These are phyloP conservation scores for Coemansia sp. DNA, from an alignment of 192 early-diverging fungal genomes.

Conservation along the genomic window DNA sequence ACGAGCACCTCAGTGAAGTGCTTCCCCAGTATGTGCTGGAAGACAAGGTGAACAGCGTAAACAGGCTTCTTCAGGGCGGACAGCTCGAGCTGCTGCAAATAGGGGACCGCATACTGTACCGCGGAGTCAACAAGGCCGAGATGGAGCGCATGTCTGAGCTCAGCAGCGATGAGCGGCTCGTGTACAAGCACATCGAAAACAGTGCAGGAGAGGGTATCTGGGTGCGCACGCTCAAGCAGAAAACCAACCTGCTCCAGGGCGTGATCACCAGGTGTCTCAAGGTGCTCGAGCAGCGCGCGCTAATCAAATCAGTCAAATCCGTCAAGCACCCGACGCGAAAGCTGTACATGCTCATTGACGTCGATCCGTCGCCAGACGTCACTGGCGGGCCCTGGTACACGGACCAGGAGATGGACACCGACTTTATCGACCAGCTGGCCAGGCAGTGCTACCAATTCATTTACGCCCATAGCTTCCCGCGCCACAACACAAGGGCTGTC, in stretches of 20 bases:
- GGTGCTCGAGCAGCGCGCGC: slow-evolving; percentile 72
- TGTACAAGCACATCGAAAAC: slow-evolving; percentile 82
- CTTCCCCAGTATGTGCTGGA: slow-evolving; percentile 20
- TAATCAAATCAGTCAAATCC: slow-evolving; percentile 87
- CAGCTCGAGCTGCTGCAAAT: slow-evolving; percentile 46
- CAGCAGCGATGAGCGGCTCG: slow-evolving; percentile 70
- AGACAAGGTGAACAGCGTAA: slow-evolving; percentile 37
- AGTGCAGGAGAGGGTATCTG: slow-evolving; percentile 82
- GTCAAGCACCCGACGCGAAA: slow-evolving; percentile 91
- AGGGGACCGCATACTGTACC: slow-evolving; percentile 26
- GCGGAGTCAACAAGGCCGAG: slow-evolving; percentile 26
- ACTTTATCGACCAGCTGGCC: slow-evolving; percentile 84
- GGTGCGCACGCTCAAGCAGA: slow-evolving; percentile 78
- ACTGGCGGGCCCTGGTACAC: slow-evolving; percentile 95
- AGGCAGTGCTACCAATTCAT: slow-evolving; percentile 76
- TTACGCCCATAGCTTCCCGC: slow-evolving; percentile 53
- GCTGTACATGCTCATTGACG: slow-evolving; percentile 85
- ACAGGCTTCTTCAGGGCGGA: slow-evolving; percentile 32
- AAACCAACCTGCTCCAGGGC: slow-evolving; percentile 75
- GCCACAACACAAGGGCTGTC: slow-evolving; percentile 56
- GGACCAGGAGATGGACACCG: slow-evolving; percentile 87
- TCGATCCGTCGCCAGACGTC: slow-evolving; percentile 82
- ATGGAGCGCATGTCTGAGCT: slow-evolving; percentile 57
- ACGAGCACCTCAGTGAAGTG: slow-evolving; percentile 13
- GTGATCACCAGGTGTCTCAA: slow-evolving; percentile 80